Evolutionary conservation across 768 basidiomycete genomes (phyloP).

Genomic region (Russula brevipes): DNA sequence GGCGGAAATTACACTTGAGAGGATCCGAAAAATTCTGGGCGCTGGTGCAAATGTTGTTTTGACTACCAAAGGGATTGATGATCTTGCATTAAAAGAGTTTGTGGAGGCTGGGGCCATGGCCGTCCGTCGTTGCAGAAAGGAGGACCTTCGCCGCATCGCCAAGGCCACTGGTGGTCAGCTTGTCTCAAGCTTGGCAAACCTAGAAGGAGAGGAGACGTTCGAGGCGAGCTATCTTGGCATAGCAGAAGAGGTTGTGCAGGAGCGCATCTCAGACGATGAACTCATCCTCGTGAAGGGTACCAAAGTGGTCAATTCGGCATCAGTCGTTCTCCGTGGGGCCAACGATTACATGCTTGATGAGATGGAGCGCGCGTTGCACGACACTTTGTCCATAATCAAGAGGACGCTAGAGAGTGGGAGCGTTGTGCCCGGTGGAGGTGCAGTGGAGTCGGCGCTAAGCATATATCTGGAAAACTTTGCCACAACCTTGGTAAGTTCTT

Average conservation of each 20-base stretch:
- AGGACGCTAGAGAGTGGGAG: constrained; percentile 92
- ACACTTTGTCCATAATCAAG: constrained; percentile 92
- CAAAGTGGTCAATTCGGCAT: constrained; percentile 89
- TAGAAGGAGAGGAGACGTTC: constrained; percentile 97
- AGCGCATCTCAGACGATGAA: constrained; percentile 97
- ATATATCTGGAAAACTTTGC: constrained; percentile 99
- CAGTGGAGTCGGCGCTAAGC: constrained; percentile 93
- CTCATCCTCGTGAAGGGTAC: constrained; percentile 97
- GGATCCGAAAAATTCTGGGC: constrained; percentile 91
- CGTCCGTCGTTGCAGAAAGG: constrained; percentile 94
- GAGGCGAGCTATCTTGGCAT: constrained; percentile 85
- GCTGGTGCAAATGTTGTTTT: constrained; percentile 95
- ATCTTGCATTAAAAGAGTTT: constrained; percentile 96
- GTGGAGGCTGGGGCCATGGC: constrained; percentile 99
- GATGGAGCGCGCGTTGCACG: constrained; percentile 97
- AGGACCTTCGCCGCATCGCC: constrained; percentile 94
- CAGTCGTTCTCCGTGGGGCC: constrained; percentile 90
- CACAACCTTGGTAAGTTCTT: constrained; percentile 75
- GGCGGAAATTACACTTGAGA: constrained; percentile 91
- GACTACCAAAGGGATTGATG: constrained; percentile 98
- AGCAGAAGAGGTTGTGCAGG: constrained; percentile 95
- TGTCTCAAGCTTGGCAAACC: constrained; percentile 87
- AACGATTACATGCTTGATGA: constrained; percentile 99
- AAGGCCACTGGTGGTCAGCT: constrained; percentile 95
- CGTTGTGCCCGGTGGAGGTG: constrained; percentile 96